Conservation (phyloP, 2,329 filamentous ascomycete species). For the Coniochaeta sp. region DNA sequence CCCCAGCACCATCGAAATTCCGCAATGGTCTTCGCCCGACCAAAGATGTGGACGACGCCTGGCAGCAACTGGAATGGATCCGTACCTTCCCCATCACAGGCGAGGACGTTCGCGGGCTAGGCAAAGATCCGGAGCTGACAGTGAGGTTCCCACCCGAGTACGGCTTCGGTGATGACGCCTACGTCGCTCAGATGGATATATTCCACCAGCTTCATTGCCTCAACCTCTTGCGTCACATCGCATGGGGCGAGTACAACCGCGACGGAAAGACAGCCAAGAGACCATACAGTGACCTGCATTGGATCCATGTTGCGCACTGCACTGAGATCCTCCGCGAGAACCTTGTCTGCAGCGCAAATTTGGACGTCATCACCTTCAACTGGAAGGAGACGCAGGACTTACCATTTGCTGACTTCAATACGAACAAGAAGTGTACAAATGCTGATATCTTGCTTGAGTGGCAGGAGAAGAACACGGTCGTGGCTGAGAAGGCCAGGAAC, state of each 20-base stretch:
- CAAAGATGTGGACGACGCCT: conserved; percentile 3
- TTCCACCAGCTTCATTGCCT: conserved; percentile 31
- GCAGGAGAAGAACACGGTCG: conserved; percentile 7
- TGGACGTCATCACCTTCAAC: conserved; percentile 22
- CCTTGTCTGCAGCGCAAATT: conserved; percentile 21
- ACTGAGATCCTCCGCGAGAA: conserved; percentile 19
- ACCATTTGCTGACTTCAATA: conserved; percentile 23
- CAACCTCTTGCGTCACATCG: conserved; percentile 19
- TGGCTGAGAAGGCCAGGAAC: conserved; percentile 4
- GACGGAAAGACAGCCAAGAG: conserved; percentile 6
- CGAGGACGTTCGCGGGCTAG: not conserved
- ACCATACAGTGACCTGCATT: conserved; percentile 1
- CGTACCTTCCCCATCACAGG: conserved; percentile 4
- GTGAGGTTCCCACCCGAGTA: not conserved
- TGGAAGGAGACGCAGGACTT: conserved; percentile 20
- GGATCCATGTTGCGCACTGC: conserved; percentile 20
- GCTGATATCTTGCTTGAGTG: conserved; percentile 14
- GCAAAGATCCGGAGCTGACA: conserved; percentile 4
- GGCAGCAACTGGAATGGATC: conserved; percentile 1
- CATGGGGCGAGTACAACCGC: conserved; percentile 4
- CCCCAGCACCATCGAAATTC: not conserved
- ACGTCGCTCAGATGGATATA: conserved; percentile 8
- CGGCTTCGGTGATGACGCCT: conserved; percentile 3
- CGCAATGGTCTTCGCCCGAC: not conserved
- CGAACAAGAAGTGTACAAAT: conserved; percentile 22